Evolutionary conservation across 2,329 filamentous ascomycete genomes (phyloP), one percentile per base, ranked within the genome.

Genomic region (Dendrostoma leiphaemia): DNA sequence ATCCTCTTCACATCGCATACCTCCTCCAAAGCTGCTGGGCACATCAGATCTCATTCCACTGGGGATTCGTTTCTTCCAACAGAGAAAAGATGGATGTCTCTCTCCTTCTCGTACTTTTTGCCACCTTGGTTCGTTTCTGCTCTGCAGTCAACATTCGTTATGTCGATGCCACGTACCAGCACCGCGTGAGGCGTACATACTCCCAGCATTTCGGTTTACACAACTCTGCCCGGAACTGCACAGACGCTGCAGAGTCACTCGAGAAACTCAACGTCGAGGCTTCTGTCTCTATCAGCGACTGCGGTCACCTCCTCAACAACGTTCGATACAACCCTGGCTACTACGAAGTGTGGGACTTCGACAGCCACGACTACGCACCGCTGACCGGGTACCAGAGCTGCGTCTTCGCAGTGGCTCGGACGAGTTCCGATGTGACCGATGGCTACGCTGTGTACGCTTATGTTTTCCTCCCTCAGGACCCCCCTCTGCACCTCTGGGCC

Each of bases 341-440:
- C 21, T 56, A 49, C 46, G 54, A 56, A 35, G 21, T 56, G 15
- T 56, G 54, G 54, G 23, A 43, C 9, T 56, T 56, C n/a, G 28
- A 41, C 2, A 43, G 23, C 35, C 13, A 41, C 23, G 21, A 28
- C 10, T 56, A 50, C 24, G 43, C 41, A 8, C 54, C 54, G 2
- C 34, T 56, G 17, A 44, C 46, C 2, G 54, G 54, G 4, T 49
- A 40, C 34, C 29, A 50, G 17, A 53, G 49, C 34, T 56, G 54
- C 10, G 54, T 56, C 7, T 28, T 56, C 8, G 54, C 54, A 3
- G 29, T 53, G 12, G 43, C 40, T 2, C 38, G 43, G 2, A 17
- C 12, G 8, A 13, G 8, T 19, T 7, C 28, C 9, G 4, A 21
- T 2, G 17, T 15, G 2, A n/a, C 50, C 13, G 17, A 24, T 15